Evolutionary conservation across 2,329 filamentous ascomycete genomes (phyloP), one percentile per base, ranked within the genome.

Genomic region (Colletotrichum truncatum): DNA sequence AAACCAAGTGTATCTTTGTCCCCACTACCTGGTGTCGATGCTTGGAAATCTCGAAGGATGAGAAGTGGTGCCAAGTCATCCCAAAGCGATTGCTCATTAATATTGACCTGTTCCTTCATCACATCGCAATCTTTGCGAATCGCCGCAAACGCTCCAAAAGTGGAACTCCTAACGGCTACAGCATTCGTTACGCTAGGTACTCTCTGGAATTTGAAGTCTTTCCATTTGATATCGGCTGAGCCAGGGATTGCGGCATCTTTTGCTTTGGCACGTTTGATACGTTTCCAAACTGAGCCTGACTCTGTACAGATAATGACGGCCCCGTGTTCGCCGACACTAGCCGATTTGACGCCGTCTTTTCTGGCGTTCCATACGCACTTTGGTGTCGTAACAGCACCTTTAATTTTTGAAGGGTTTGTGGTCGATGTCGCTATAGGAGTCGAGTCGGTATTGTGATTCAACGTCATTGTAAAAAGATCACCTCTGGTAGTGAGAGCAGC

Each of bases 131-230:
- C 94, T 73, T 91, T 91, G 48, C 96, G 89, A 46, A 97, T 87
- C 3, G 93, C 94, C 32, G 93, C 92, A 80, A 95, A 98, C 0
- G 95, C 93, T 4, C 96, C 96, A 77, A 93, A 97, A 0, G 91
- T 88, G 32, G 96, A 98, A 70, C 94, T 95, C 69, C 94, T 87
- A 7, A 98, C 94, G 4, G 90, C 90, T 30, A 91, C 86, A 12
- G 97, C 93, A 34, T 94, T 90, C 2, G 93, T 97, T 60, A 99
- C 87, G 41, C 92, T 94, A 1, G 96, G 91, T 8, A 99, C 89
- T 62, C 96, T 90, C 72, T 95, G 90, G 70, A 98, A 99, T 75
- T 99, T 99, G 82, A 97, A 97, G 73, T 97, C 94, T 70, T 97
- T 97, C 11, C 88, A 86, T 71, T 89, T 92, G 32, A 85, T 82